Evolutionary conservation across 345 rosid genomes (phyloP), one percentile per base, ranked within the genome.

Genomic region (Boechera stricta): DNA sequence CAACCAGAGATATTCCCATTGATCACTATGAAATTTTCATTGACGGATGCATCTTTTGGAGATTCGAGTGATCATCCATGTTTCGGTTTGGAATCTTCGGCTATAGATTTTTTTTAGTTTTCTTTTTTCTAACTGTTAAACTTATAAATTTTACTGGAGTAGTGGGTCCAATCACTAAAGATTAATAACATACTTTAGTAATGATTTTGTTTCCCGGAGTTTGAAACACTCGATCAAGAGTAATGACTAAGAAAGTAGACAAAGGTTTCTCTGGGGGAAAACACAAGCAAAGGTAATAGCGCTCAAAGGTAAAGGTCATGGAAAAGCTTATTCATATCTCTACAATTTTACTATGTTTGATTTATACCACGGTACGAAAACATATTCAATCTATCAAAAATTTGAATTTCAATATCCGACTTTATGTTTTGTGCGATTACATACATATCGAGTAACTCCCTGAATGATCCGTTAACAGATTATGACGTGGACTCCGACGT

Each of bases 161-260:
- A 39, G 64, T 69, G 69, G 75, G 57, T 62, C 70, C 74, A 33
- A 39, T 39, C 42, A 39, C 42, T 39, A 38, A 9, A 38, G 42
- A 10, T 38, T 38, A 38, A 38, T 42, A 29, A 70, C 57, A 71
- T 64, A 64, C 61, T 18, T 29, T 64, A 57, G 73, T 31, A 57
- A 77, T 77, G 68, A 71, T 77, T 70, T 70, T 77, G 76, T 71
- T 55, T 77, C 53, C 66, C 44, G 42, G 44, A 65, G 62, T 56
- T 18, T 10, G 24, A 36, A 47, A 56, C n/a, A 71, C 29, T 35
- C 61, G 49, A 26, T 65, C 48, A 71, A 56, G 67, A 47, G 47
- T 24, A 32, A 33, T 77, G 65, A 29, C 76, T 10, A 28, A 60
- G 24, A 71, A 47, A 56, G 45, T 64, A 71, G 28, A 64, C 57